Percentiles rank a stretch among this genome's conserved stretches.
These are phyloP conservation scores for Fusarium buharicum DNA, from an alignment of 2,329 filamentous ascomycete species.

Conservation along the genomic window DNA sequence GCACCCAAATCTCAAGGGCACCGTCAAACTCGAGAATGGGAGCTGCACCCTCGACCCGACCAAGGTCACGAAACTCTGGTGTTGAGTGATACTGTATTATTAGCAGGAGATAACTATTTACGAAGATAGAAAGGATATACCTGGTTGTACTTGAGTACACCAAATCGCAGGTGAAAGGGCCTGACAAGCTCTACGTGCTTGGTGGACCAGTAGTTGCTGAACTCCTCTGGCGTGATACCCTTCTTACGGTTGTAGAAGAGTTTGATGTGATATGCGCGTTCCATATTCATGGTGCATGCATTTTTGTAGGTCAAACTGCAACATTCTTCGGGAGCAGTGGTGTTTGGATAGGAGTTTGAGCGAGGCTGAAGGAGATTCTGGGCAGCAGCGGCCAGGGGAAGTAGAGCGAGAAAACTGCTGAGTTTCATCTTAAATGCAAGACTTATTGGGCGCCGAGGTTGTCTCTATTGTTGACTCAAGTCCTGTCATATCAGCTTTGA, in stretches of 20 bases:
- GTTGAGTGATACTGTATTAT: background rate
- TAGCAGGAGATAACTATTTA: background rate
- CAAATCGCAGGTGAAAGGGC: background rate
- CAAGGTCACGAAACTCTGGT: background rate
- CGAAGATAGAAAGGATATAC: background rate
- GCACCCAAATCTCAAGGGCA: slow-evolving; percentile 31
- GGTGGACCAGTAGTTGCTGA: slow-evolving; percentile 2
- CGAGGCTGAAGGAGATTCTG: background rate
- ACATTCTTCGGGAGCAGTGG: slow-evolving; percentile 9
- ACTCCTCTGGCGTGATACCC: background rate
- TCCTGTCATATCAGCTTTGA: background rate
- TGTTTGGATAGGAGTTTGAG: background rate
- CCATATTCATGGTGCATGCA: slow-evolving; percentile 31
- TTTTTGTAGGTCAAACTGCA: slow-evolving; percentile 31
- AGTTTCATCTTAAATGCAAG: background rate
- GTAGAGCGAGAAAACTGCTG: background rate
- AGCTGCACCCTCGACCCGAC: slow-evolving; percentile 9
- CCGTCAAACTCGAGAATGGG: slow-evolving; percentile 30
- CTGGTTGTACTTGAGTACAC: background rate
- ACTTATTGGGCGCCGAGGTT: no score
- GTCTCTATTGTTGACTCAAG: background rate
- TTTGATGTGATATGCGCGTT: slow-evolving; percentile 25
- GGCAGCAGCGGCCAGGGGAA: background rate
- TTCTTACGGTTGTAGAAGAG: slow-evolving; percentile 1
- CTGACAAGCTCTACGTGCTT: background rate